phyloP scores from a whole-genome alignment of 495 filamentous ascomycete species.

The Hypoxylon perforatum region DNA sequence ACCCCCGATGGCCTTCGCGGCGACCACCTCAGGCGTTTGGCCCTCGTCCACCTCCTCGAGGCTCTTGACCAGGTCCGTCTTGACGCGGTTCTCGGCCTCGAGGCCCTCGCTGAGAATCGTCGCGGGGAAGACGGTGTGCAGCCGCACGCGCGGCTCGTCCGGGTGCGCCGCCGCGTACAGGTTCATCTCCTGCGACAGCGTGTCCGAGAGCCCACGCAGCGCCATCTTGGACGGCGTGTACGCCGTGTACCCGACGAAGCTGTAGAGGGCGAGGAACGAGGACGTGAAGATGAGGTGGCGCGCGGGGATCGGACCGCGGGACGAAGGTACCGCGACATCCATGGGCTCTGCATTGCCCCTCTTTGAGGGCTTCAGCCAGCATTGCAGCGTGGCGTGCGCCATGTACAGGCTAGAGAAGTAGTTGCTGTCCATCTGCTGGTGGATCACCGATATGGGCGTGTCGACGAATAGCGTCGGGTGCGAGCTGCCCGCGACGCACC shows the following conservation, averaged over 20 bases:
- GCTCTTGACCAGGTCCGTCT: conserved; percentile 77
- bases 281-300: conserved; percentile 84
- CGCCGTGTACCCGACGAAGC: conserved; percentile 77
- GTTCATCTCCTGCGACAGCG: conserved; percentile 78
- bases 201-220: conserved; percentile 77
- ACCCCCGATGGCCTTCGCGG: conserved; percentile 62
- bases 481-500: conserved; percentile 79
- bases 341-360: not conserved
- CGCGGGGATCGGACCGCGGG: conserved; percentile 49
- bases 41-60: conserved; percentile 78
- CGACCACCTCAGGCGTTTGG: conserved; percentile 67
- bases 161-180: conserved; percentile 70
- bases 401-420: conserved; percentile 84
- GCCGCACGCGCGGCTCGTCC: conserved; percentile 59
- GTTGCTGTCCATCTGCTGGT: conserved; percentile 80
- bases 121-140: conserved; percentile 81
- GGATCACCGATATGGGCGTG: conserved; percentile 64
- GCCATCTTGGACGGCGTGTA: conserved; percentile 86
- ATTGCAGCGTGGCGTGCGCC: conserved; percentile 68
- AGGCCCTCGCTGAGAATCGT: conserved; percentile 75
- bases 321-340: too few relatives aligned
- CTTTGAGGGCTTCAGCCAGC: conserved; percentile 58
- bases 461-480: conserved; percentile 78
- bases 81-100: conserved; percentile 78
- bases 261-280: conserved; percentile 73